These are phyloP conservation scores for Epithele typhae DNA, from an alignment of 768 basidiomycete species.

Conservation along the genomic window DNA sequence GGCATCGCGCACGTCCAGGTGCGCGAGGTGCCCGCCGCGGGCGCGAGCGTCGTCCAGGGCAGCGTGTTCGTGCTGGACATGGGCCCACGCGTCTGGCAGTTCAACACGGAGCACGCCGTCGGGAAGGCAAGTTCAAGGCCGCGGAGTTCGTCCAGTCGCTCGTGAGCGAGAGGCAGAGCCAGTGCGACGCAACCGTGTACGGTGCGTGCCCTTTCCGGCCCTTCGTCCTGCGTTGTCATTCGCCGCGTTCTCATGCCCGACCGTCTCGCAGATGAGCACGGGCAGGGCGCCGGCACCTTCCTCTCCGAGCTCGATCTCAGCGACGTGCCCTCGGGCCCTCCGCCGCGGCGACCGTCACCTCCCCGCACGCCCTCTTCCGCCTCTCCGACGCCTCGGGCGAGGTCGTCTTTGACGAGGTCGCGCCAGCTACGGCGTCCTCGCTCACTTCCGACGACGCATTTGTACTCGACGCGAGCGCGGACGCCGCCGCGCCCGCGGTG, in stretches of 20 bases:
- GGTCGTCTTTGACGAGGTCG: conserved; percentile 34
- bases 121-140: conserved; percentile 56
- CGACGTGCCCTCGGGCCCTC: conserved; percentile 13
- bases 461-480: conserved; percentile 42
- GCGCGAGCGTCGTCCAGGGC: conserved; percentile 45
- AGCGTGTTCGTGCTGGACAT: conserved; percentile 61
- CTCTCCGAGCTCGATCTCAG: conserved; percentile 41
- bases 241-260: no score
- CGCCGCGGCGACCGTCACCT: conserved; percentile 11
- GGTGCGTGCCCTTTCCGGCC: conserved; percentile 30
- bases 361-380: conserved; percentile 32
- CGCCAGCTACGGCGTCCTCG: conserved; percentile 26
- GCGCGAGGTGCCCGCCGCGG: conserved; percentile 43
- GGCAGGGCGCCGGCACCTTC: conserved; percentile 42
- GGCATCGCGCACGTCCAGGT: conserved; percentile 28
- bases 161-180: conserved; percentile 36
- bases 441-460: conserved; percentile 49
- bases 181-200: conserved; percentile 43
- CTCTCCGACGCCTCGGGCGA: conserved; percentile 44
- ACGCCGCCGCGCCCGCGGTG: conserved; percentile 35
- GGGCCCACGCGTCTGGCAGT: conserved; percentile 47
- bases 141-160: conserved; percentile 53
- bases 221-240: neutral
- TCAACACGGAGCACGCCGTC: conserved; percentile 49
- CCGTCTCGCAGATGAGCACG: conserved; percentile 43